A percentile compares a stretch with the other conserved stretches of the same genome.
phyloP scores from a whole-genome alignment of 176 grass and related monocot genomes.

The Carex scoparia region DNA sequence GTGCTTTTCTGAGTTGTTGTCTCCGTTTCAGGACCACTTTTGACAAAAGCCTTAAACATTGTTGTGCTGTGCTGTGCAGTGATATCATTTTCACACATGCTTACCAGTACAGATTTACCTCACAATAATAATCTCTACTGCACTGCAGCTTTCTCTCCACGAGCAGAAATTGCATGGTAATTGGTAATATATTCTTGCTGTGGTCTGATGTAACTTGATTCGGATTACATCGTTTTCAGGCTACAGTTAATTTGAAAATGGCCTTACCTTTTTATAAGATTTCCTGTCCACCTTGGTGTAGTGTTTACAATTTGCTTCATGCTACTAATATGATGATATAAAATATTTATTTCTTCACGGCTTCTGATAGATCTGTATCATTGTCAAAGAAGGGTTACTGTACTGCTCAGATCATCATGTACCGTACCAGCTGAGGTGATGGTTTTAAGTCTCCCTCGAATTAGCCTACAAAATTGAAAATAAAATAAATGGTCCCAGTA shows the following conservation, averaged over 20 bases:
- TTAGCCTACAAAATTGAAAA: background rate
- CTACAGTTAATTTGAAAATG: background rate
- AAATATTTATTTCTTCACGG: background rate
- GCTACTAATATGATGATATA: background rate
- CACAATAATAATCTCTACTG: constrained; percentile 1
- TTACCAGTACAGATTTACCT: constrained; percentile 3
- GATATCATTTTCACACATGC: constrained; percentile 21
- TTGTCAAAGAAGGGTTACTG: background rate
- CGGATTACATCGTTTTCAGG: constrained; percentile 12
- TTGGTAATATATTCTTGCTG: constrained; percentile 18
- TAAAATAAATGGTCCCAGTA: background rate
- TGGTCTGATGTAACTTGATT: constrained; percentile 4
- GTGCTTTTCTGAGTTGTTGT: constrained; percentile 26
- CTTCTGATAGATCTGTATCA: background rate
- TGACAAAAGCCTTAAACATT: constrained; percentile 1
- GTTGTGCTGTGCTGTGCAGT: background rate
- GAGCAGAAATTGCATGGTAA: background rate
- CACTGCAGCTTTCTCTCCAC: background rate
- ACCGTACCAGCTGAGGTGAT: background rate
- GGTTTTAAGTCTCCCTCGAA: background rate
- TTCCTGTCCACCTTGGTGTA: background rate
- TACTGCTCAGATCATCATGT: background rate
- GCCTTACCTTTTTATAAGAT: constrained; percentile 11
- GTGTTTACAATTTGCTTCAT: background rate
- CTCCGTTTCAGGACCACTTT: constrained; percentile 23